phyloP scores from a whole-genome alignment of 352 stramenopile species.

The Phytophthora palmivora region DNA sequence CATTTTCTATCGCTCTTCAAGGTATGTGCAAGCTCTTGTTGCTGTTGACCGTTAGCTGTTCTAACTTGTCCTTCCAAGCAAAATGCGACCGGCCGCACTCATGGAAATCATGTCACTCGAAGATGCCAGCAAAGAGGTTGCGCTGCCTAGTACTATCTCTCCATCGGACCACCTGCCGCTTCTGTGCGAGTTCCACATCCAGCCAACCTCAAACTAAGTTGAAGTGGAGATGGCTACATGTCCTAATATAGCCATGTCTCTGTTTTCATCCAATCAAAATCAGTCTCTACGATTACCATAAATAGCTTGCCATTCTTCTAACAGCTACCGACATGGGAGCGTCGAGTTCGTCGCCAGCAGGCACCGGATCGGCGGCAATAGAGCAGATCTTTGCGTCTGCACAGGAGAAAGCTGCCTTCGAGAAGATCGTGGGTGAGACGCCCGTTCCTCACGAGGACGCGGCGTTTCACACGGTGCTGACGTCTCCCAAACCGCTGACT shows the following conservation, averaged over 20 bases:
- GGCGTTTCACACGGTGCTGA: slow-evolving; percentile 61
- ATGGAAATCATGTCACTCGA: slow-evolving; percentile 76
- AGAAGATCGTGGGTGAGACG: slow-evolving; percentile 73
- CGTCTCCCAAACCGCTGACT: slow-evolving; percentile 45
- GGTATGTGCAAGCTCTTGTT: slow-evolving; percentile 33
- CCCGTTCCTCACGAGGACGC: slow-evolving; percentile 57
- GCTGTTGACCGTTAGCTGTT: too few relatives aligned
- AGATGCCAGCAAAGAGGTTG: slow-evolving; percentile 63
- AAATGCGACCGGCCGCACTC: slow-evolving; percentile 54
- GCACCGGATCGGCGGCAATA: slow-evolving; percentile 20
- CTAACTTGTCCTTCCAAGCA: slow-evolving; percentile 20
- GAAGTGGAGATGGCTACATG: slow-evolving; percentile 26
- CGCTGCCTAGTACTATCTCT: slow-evolving; percentile 70
- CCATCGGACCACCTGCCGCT: slow-evolving; percentile 83
- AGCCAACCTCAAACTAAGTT: slow-evolving; percentile 1
- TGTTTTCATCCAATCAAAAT: slow-evolving; percentile 31
- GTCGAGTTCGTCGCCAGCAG: slow-evolving; percentile 42
- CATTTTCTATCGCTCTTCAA: slow-evolving; percentile 74
- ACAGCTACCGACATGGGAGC: slow-evolving; percentile 46
- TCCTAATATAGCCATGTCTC: slow-evolving; percentile 16
- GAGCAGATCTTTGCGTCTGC: slow-evolving; percentile 54
- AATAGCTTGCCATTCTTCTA: slow-evolving; percentile 28
- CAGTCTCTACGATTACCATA: slow-evolving; percentile 11
- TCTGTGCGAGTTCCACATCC: slow-evolving; percentile 68
- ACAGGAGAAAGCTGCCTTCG: slow-evolving; percentile 64